phyloP scores from a whole-genome alignment of 805 yeast species.

The Saccharomycopsis fermentans region DNA sequence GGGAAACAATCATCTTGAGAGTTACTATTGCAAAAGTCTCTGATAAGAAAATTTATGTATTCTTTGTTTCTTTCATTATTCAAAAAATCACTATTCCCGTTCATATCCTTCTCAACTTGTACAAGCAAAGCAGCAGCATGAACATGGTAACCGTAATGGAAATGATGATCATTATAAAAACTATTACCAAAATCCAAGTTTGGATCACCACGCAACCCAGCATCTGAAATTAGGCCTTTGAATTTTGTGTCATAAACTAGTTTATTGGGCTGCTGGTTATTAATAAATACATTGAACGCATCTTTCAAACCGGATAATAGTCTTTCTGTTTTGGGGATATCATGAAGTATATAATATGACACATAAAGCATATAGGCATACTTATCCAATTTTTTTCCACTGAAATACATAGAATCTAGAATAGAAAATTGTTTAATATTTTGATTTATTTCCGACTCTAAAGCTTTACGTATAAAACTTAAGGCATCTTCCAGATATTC shows the following conservation, averaged over 20 bases:
- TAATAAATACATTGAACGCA: conserved; percentile 61
- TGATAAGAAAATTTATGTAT: conserved; percentile 48
- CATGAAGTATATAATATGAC: conserved; percentile 53
- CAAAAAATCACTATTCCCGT: conserved; percentile 39
- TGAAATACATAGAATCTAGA: conserved; percentile 78
- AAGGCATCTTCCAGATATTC: conserved; percentile 30
- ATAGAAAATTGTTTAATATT: conserved; percentile 51
- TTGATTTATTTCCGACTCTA: conserved; percentile 41
- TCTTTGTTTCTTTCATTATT: conserved; percentile 28
- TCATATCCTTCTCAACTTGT: conserved; percentile 38
- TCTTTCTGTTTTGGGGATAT: conserved; percentile 38
- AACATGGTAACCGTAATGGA: conserved; percentile 66
- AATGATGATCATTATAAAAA: conserved; percentile 65
- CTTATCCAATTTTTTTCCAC: conserved; percentile 83
- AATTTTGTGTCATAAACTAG: conserved; percentile 70
- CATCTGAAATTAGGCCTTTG: conserved; percentile 70
- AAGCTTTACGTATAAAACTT: conserved; percentile 35
- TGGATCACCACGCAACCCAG: conserved; percentile 39
- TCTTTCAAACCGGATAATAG: conserved; percentile 49
- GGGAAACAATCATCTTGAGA: conserved; percentile 50
- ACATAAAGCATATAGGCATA: conserved; percentile 80
- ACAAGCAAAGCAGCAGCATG: conserved; percentile 61
- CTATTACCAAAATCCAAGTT: conserved; percentile 65
- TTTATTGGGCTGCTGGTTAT: conserved; percentile 61
- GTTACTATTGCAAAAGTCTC: conserved; percentile 59